phyloP scores from a whole-genome alignment of 805 yeast species.

The Kodamaea restingae region DNA sequence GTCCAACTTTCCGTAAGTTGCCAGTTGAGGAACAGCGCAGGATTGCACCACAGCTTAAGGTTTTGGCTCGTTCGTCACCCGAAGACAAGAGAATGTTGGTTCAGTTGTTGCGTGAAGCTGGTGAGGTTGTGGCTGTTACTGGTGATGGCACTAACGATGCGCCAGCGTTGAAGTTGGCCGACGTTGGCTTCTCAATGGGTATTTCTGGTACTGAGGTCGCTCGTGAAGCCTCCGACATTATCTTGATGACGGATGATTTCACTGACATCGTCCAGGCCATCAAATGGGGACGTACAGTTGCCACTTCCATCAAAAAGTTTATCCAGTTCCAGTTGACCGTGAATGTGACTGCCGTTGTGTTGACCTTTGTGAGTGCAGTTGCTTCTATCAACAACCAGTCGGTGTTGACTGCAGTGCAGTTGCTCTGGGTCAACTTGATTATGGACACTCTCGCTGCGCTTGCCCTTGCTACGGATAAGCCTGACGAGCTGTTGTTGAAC shows the following conservation, averaged over 20 bases:
- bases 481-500: conserved; percentile 74
- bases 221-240: conserved; percentile 92
- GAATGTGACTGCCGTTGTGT: conserved; percentile 90
- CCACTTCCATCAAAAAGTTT: conserved; percentile 89
- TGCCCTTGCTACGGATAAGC: conserved; percentile 96
- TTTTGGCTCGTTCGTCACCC: conserved; percentile 92
- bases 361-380: conserved; percentile 92
- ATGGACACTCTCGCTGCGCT: conserved; percentile 98
- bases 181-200: conserved; percentile 99
- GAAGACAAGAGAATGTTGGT: conserved; percentile 90
- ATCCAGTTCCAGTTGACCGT: conserved; percentile 96
- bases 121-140: conserved; percentile 97
- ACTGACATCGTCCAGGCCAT: conserved; percentile 93
- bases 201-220: conserved; percentile 98
- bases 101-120: conserved; percentile 67
- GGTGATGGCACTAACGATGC: conserved; percentile 99
- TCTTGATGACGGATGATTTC: conserved; percentile 91
- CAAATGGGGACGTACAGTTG: conserved; percentile 97
- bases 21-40: conserved; percentile 49
- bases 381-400: conserved; percentile 74
- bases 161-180: conserved; percentile 93
- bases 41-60: conserved; percentile 72
- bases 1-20: conserved; percentile 79
- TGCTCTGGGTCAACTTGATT: conserved; percentile 94
- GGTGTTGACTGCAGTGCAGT: conserved; percentile 94